phyloP scores from a whole-genome alignment of 352 stramenopile species.

The Pythium angustatum region DNA sequence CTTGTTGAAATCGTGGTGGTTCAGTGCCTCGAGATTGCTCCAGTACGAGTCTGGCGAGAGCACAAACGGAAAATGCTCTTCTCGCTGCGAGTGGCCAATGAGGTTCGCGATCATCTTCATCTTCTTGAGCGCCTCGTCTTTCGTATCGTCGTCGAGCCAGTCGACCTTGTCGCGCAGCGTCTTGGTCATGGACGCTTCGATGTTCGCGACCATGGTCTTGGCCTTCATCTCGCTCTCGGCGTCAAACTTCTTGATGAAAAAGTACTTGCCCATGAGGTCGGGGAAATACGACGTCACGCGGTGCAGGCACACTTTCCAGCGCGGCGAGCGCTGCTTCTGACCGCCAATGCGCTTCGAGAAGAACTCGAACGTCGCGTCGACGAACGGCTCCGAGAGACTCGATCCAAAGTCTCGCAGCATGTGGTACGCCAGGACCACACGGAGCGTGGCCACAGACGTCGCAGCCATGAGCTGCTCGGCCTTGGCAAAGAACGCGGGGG shows the following conservation, averaged over 20 bases:
- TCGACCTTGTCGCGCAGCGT: slow-evolving; percentile 67
- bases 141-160: slow-evolving; percentile 90
- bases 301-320: slow-evolving; percentile 89
- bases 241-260: slow-evolving; percentile 90
- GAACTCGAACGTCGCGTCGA: slow-evolving; percentile 91
- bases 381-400: slow-evolving; percentile 68
- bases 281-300: slow-evolving; percentile 53
- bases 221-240: slow-evolving; percentile 71
- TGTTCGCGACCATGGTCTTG: slow-evolving; percentile 81
- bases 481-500: slow-evolving; percentile 53
- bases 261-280: slow-evolving; percentile 88
- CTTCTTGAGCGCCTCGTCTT: slow-evolving; percentile 84
- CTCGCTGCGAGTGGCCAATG: slow-evolving; percentile 53
- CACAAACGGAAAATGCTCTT: slow-evolving; percentile 61
- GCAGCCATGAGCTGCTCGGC: slow-evolving; percentile 51
- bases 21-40: slow-evolving; percentile 55
- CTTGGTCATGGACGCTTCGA: slow-evolving; percentile 81
- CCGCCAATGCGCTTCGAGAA: slow-evolving; percentile 76
- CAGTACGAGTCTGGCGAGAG: slow-evolving; percentile 38
- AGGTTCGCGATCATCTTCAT: slow-evolving; percentile 79
- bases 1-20: slow-evolving; percentile 45
- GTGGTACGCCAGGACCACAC: slow-evolving; percentile 56
- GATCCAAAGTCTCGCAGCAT: slow-evolving; percentile 44
- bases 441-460: slow-evolving; percentile 48
- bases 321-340: slow-evolving; percentile 82